These are phyloP conservation scores for Myxozyma lipomycoides DNA, from an alignment of 805 yeast genomes.

Conservation along the genomic window DNA sequence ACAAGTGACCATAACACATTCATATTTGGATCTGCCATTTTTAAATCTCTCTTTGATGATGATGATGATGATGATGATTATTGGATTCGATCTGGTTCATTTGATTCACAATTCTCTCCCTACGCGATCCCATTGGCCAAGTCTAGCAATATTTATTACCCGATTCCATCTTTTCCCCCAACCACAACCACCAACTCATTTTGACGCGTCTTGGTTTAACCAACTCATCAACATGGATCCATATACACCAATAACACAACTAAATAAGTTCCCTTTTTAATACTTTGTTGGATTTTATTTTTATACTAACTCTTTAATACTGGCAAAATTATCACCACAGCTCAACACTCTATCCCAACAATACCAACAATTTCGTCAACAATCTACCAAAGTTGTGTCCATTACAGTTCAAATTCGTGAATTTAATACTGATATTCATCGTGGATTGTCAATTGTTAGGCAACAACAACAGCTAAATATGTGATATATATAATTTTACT, in stretches of 20 bases:
- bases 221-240: too few species aligned
- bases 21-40: slow-evolving; percentile 23
- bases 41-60: too few species aligned
- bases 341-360: slow-evolving; percentile 4
- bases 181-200: too few species aligned
- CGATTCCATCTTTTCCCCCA: too few species aligned
- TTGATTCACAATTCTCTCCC: too few species aligned
- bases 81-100: background rate
- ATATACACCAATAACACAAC: slow-evolving; percentile 18
- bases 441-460: slow-evolving; percentile 9
- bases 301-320: slow-evolving; percentile 4
- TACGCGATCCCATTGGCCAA: too few species aligned
- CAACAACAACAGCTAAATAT: background rate
- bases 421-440: slow-evolving; percentile 11
- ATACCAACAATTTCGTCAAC: slow-evolving; percentile 6
- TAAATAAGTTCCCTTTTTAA: slow-evolving; percentile 20
- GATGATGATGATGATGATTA: too few species aligned
- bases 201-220: too few species aligned
- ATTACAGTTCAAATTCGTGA: slow-evolving; percentile 14
- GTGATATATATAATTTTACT: too few species aligned
- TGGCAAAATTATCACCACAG: slow-evolving; percentile 6
- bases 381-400: slow-evolving; percentile 13
- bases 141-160: too few species aligned
- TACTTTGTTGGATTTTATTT: background rate
- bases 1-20: slow-evolving; percentile 24